Evolutionary conservation across 257 asterid species (phyloP).

Genomic region (Osmanthus fragrans): DNA sequence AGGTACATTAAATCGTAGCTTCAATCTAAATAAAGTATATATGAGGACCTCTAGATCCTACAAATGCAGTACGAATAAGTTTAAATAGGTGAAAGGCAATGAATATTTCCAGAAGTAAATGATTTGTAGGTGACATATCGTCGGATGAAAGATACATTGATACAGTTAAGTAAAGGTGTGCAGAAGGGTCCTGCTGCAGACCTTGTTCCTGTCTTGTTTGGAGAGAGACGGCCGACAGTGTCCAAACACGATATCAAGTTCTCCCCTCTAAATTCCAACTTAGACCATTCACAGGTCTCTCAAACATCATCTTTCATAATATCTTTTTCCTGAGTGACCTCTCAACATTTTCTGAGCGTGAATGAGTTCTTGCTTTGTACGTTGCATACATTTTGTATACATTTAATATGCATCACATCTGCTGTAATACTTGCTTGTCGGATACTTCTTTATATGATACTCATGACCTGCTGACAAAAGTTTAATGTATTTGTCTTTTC

Average conservation of each 20-base stretch:
- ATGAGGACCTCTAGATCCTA: conserved; percentile 13
- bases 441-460: background rate
- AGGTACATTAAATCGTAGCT: conserved; percentile 47
- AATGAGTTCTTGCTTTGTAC: background rate
- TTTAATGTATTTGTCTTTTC: background rate
- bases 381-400: background rate
- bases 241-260: conserved; percentile 72
- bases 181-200: conserved; percentile 88
- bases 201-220: conserved; percentile 90
- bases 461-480: background rate
- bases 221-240: conserved; percentile 70
- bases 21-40: conserved; percentile 15
- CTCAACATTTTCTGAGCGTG: background rate
- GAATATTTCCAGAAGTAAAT: conserved; percentile 17
- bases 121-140: conserved; percentile 79
- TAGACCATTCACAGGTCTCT: conserved; percentile 90
- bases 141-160: conserved; percentile 85
- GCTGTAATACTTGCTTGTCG: background rate
- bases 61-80: conserved; percentile 10
- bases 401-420: background rate
- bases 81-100: conserved; percentile 14
- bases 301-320: conserved; percentile 11
- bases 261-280: conserved; percentile 64
- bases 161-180: conserved; percentile 90
- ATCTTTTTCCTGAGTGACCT: background rate